phyloP scores from a whole-genome alignment of 108 stramenopile genomes.

The Skeletonema menzelii region DNA sequence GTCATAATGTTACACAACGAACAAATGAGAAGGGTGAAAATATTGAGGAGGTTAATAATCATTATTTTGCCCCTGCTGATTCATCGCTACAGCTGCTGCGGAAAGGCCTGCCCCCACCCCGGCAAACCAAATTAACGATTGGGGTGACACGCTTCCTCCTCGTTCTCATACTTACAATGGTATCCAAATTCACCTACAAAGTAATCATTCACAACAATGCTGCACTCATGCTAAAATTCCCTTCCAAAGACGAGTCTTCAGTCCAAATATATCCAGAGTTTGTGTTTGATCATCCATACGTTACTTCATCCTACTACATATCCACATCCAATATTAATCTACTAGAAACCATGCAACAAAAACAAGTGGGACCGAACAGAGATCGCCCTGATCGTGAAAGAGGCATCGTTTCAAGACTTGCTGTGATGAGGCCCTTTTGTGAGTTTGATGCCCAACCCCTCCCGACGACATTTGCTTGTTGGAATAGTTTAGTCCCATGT shows the following conservation, averaged over 20 bases:
- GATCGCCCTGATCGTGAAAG: constrained; percentile 34
- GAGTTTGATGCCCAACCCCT: constrained; percentile 52
- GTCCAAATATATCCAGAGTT: constrained; percentile 19
- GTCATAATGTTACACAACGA: background rate
- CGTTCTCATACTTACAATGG: background rate
- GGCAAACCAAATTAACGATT: background rate
- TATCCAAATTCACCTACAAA: background rate
- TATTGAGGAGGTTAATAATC: background rate
- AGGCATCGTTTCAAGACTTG: constrained; percentile 39
- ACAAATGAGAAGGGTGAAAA: background rate
- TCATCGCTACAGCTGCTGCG: background rate
- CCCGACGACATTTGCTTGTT: constrained; percentile 50
- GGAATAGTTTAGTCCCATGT: constrained; percentile 55
- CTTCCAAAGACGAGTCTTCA: too few relatives aligned
- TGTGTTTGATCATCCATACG: constrained; percentile 54
- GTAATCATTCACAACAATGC: background rate
- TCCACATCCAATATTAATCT: constrained; percentile 26
- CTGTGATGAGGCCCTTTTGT: constrained; percentile 54
- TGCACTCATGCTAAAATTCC: too few relatives aligned
- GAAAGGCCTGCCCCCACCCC: background rate
- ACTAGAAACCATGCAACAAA: constrained; percentile 18
- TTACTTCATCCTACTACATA: constrained; percentile 50
- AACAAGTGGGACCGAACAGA: constrained; percentile 37
- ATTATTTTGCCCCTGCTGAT: background rate
- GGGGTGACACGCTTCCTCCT: background rate